Evolutionary conservation across 352 stramenopile species (phyloP).

Genomic region (Phytophthora cajani): DNA sequence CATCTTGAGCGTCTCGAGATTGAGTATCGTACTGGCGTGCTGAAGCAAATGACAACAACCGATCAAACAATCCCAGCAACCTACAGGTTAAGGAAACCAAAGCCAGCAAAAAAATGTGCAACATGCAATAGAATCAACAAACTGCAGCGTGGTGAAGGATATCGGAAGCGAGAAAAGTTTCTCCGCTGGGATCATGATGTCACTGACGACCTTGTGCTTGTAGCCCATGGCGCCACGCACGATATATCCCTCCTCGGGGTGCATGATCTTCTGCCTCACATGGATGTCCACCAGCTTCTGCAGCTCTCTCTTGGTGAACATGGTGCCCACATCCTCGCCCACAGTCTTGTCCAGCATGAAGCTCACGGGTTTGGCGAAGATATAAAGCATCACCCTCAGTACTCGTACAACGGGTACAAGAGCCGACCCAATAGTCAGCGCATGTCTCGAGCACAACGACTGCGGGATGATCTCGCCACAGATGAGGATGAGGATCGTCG

Average conservation of each 20-base stretch:
- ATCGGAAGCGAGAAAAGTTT: constrained; percentile 78
- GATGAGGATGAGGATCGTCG: constrained; percentile 95
- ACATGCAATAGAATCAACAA: not conserved
- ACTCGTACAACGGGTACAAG: constrained; percentile 93
- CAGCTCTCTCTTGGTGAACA: constrained; percentile 95
- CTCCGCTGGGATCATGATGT: constrained; percentile 94
- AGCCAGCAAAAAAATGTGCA: not conserved
- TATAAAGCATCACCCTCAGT: constrained; percentile 93
- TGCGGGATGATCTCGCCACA: constrained; percentile 95
- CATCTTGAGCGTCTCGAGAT: constrained; percentile 64
- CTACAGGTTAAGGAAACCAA: constrained; percentile 41
- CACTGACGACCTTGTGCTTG: constrained; percentile 76
- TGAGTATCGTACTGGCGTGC: constrained; percentile 57
- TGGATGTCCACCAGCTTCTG: constrained; percentile 97
- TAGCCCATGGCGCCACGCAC: constrained; percentile 91
- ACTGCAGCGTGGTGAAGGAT: constrained; percentile 45
- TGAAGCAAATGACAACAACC: constrained; percentile 14
- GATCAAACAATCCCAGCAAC: constrained; percentile 26
- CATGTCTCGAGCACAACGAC: constrained; percentile 94
- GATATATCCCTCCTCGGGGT: constrained; percentile 95
- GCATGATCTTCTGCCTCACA: constrained; percentile 90
- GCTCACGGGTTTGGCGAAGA: constrained; percentile 91
- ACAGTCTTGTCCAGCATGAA: constrained; percentile 92
- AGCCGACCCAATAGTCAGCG: constrained; percentile 71
- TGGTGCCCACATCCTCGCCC: constrained; percentile 94